A percentile compares a stretch with the other conserved stretches of the same genome.
These are phyloP conservation scores for Myochromella boudieri DNA, from an alignment of 768 basidiomycete species.

Conservation along the genomic window DNA sequence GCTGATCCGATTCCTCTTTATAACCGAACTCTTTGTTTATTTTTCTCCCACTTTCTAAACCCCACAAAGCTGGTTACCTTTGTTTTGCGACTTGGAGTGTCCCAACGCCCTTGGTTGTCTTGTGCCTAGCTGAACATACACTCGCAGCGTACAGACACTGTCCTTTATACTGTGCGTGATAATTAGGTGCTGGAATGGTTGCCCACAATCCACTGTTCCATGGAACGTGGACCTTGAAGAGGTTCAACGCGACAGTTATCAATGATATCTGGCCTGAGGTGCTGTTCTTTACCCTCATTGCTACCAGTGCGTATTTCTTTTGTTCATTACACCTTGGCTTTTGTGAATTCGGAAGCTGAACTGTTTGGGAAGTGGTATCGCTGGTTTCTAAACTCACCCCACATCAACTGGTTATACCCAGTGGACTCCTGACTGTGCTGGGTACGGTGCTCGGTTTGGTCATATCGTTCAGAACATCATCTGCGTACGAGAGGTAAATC, in stretches of 20 bases:
- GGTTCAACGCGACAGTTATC: constrained; percentile 57
- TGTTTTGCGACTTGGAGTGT: not conserved
- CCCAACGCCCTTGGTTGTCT: not conserved
- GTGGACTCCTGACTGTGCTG: constrained; percentile 61
- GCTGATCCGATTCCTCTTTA: constrained; percentile 11
- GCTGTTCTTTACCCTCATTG: constrained; percentile 58
- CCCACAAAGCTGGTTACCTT: not conserved
- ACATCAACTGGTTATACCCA: constrained; percentile 50
- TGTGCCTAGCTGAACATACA: not conserved
- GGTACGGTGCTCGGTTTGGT: constrained; percentile 74
- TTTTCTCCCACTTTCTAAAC: not conserved
- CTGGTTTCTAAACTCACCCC: constrained; percentile 50
- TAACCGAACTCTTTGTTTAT: constrained; percentile 1
- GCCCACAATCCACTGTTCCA: constrained; percentile 46
- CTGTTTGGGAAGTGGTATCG: constrained; percentile 47
- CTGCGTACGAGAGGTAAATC: constrained; percentile 63
- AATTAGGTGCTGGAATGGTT: constrained; percentile 31
- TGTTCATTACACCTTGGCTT: too few relatives aligned
- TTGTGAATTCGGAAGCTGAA: not conserved
- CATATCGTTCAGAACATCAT: constrained; percentile 72
- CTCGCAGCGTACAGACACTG: not conserved
- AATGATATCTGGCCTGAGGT: constrained; percentile 70
- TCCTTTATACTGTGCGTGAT: not conserved
- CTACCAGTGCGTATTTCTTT: constrained; percentile 46
- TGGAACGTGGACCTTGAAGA: constrained; percentile 47